A percentile compares a stretch with the other conserved stretches of the same genome.
phyloP scores from a whole-genome alignment of 148 eudicot genomes.

The Rhododendron vialii region DNA sequence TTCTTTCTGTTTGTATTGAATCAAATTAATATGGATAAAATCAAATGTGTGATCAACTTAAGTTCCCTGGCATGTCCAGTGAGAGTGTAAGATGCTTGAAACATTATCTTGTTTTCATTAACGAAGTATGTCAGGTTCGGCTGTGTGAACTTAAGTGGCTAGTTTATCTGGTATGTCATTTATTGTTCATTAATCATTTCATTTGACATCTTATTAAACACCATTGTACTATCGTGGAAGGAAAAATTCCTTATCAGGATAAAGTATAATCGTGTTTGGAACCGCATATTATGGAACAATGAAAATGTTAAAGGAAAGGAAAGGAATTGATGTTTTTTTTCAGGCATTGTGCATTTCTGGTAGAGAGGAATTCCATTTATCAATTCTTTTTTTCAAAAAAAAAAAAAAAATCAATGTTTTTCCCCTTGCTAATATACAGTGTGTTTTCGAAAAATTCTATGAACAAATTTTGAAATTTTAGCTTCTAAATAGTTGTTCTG shows the following conservation, averaged over 20 bases:
- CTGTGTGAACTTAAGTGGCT: background rate
- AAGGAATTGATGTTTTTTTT: background rate
- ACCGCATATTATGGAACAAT: background rate
- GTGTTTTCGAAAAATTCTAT: background rate
- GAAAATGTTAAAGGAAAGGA: background rate
- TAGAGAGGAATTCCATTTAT: background rate
- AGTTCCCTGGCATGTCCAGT: background rate
- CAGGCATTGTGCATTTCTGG: background rate
- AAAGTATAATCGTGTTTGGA: background rate
- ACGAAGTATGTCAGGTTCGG: background rate
- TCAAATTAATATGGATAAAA: background rate
- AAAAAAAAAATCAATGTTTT: background rate
- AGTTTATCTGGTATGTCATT: background rate
- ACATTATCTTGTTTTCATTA: background rate
- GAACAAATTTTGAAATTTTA: background rate
- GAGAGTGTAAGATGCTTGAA: background rate
- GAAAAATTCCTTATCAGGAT: background rate
- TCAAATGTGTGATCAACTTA: background rate
- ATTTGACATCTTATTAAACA: no score
- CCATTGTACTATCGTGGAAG: background rate
- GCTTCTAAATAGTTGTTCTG: no score
- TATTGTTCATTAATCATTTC: background rate
- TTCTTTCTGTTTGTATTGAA: background rate
- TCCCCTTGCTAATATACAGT: background rate
- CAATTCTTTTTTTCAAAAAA: background rate